phyloP scores from a whole-genome alignment of 371 early-diverging fungal genomes.

The Mucor saturninus region DNA sequence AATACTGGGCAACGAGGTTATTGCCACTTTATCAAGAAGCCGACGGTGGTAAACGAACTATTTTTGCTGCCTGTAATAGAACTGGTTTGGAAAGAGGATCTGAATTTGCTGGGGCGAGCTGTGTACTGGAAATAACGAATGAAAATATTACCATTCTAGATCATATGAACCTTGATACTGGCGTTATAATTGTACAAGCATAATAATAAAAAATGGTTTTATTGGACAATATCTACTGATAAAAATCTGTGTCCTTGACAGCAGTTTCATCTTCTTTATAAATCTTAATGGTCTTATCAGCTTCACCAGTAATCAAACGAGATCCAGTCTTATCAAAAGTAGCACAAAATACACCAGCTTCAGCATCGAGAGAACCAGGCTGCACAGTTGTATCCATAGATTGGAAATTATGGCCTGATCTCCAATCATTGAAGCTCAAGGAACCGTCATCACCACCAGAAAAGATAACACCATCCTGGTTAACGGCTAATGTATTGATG shows the following conservation, averaged over 20 bases:
- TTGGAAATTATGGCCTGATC: constrained; percentile 94
- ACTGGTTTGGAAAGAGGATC: constrained; percentile 65
- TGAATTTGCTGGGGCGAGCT: constrained; percentile 62
- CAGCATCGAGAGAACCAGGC: constrained; percentile 96
- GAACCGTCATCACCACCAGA: constrained; percentile 96
- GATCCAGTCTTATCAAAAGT: constrained; percentile 94
- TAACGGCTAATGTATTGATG: constrained; percentile 87
- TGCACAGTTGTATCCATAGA: constrained; percentile 83
- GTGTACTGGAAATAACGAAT: constrained; percentile 45
- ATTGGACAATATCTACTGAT: constrained; percentile 20
- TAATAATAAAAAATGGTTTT: constrained; percentile 9
- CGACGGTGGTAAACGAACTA: constrained; percentile 6
- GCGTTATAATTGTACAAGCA: constrained; percentile 47
- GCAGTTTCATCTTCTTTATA: constrained; percentile 85
- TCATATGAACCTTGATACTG: constrained; percentile 33
- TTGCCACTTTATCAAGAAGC: constrained; percentile 38
- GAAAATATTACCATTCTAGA: constrained; percentile 36
- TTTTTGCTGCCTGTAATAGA: constrained; percentile 69
- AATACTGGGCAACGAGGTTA: constrained; percentile 69
- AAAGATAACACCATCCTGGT: constrained; percentile 91
- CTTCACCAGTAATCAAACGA: constrained; percentile 96
- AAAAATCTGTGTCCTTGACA: constrained; percentile 54
- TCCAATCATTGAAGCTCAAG: constrained; percentile 97
- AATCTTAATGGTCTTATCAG: constrained; percentile 98
- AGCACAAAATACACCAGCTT: constrained; percentile 94